Conservation (phyloP, 1,139 yeast genomes). For the Hyphopichia buzzinii region DNA sequence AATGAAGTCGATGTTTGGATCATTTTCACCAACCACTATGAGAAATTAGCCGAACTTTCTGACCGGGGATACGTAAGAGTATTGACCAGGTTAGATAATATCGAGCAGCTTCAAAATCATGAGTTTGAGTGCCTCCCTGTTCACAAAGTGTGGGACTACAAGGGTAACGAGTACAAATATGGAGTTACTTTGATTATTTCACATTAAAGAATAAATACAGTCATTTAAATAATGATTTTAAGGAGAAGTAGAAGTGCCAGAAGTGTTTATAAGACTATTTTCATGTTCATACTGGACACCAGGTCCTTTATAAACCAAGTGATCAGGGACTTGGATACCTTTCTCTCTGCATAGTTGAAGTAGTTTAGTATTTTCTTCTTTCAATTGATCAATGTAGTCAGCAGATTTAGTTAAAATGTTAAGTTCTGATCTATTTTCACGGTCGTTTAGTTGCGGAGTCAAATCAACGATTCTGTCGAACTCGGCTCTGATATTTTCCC, state of each 20-base stretch:
- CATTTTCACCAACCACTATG: conserved; percentile 17
- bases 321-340: conserved; percentile 40
- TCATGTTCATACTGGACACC: conserved; percentile 10
- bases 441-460: conserved; percentile 41
- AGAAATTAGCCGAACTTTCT: conserved; percentile 2
- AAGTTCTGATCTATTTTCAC: conserved; percentile 46
- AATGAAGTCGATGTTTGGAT: neutral
- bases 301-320: conserved; percentile 41
- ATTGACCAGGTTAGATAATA: conserved; percentile 1
- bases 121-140: conserved; percentile 27
- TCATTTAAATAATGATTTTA: no score
- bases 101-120: neutral
- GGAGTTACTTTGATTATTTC: conserved; percentile 22
- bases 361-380: conserved; percentile 37
- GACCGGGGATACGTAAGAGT: neutral
- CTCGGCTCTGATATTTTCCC: conserved; percentile 47
- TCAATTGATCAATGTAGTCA: conserved; percentile 42
- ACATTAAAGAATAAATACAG: no score
- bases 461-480: conserved; percentile 44
- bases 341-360: conserved; percentile 32
- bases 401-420: conserved; percentile 47
- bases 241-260: neutral
- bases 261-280: neutral
- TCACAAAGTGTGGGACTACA: conserved; percentile 16
- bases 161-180: conserved; percentile 19